Evolutionary conservation across 2,329 filamentous ascomycete species (phyloP), one percentile per base, ranked within the genome.

Genomic region (Aureobasidium sp.): DNA sequence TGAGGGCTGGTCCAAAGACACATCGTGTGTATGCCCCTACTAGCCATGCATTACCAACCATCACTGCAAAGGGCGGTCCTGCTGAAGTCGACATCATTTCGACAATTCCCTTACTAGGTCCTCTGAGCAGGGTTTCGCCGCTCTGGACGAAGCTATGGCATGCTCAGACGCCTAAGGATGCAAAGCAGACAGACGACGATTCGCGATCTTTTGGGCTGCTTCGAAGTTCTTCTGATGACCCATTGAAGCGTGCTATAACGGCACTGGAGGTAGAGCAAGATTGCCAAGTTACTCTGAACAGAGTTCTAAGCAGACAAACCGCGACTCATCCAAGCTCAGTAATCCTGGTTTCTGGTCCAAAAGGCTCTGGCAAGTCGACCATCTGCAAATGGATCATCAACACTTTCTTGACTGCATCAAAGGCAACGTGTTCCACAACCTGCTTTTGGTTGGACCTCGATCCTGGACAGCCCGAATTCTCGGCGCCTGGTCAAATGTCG

Each of bases 381-480:
- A 89, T 92, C 70, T 82, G 83, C 13, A 84, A 82, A 52, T 72
- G 90, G 5, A 76, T 92, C 2, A 75, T 81, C 9, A 92, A 92
- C 69, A 81, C 84, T 12, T 75, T 90, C 9, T 73, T 90, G n/a
- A 87, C 84, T 3, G 72, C 76, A 50, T 68, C 70, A 63, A 64
- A 62, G 64, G 72, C 55, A 65, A 70, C 5, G 65, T 59, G 52
- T 26, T 61, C 43, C 46, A 61, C 64, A 44, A 67, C 67, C 62
- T 65, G 68, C 68, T 81, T 79, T 61, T 77, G 88, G n/a, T 79
- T 94, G 7, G 90, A 94, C 67, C 78, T 93, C 10, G 89, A 94
- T 69, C 87, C 88, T 0, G 87, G 86, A 0, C 89, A 92, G 68
- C 88, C 89, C 2, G 89, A 92, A 69, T 92, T 88, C 70, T 83